These are phyloP conservation scores for Limonomyces culmigenus DNA, from an alignment of 1,284 basidiomycete genomes.

Conservation along the genomic window DNA sequence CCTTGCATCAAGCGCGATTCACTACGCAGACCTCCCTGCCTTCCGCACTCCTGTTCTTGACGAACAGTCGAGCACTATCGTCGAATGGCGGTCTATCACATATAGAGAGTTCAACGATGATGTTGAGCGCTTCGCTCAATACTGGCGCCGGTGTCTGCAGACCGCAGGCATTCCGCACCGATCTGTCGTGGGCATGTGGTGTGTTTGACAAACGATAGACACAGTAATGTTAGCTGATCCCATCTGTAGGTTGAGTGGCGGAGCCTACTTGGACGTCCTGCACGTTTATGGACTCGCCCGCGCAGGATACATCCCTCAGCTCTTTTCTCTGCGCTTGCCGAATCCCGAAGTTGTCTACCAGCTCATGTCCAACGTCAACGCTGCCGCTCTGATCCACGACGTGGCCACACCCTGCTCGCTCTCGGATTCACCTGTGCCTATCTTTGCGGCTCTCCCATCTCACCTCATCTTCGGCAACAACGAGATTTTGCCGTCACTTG, in stretches of 20 bases:
- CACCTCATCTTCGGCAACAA: slow-evolving; percentile 18
- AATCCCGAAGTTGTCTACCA: slow-evolving; percentile 51
- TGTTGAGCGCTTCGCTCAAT: slow-evolving; percentile 32
- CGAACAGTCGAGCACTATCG: slow-evolving; percentile 16
- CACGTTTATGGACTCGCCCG: slow-evolving; percentile 56
- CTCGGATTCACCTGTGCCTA: slow-evolving; percentile 23
- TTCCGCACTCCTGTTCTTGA: slow-evolving; percentile 31
- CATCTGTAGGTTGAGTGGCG: slow-evolving; percentile 43
- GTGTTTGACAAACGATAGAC: slow-evolving; percentile 9
- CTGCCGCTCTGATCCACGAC: slow-evolving; percentile 36
- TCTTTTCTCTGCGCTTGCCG: slow-evolving; percentile 54
- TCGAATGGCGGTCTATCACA: slow-evolving; percentile 31
- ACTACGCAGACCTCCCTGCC: slow-evolving; percentile 24
- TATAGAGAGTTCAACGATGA: slow-evolving; percentile 35
- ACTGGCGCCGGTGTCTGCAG: slow-evolving; percentile 32
- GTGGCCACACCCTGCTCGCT: slow-evolving; percentile 27
- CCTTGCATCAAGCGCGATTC: slow-evolving; percentile 27
- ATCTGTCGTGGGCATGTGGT: slow-evolving; percentile 57
- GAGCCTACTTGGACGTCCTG: slow-evolving; percentile 47
- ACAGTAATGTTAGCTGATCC: slow-evolving; percentile 4
- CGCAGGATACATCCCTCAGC: slow-evolving; percentile 55
- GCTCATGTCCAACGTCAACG: slow-evolving; percentile 36
- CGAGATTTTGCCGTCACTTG: slow-evolving; percentile 26
- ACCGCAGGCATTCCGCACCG: slow-evolving; percentile 24
- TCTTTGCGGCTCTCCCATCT: slow-evolving; percentile 24